These are phyloP conservation scores for Petunia secreta DNA, from an alignment of 257 asterid species.

Conservation along the genomic window DNA sequence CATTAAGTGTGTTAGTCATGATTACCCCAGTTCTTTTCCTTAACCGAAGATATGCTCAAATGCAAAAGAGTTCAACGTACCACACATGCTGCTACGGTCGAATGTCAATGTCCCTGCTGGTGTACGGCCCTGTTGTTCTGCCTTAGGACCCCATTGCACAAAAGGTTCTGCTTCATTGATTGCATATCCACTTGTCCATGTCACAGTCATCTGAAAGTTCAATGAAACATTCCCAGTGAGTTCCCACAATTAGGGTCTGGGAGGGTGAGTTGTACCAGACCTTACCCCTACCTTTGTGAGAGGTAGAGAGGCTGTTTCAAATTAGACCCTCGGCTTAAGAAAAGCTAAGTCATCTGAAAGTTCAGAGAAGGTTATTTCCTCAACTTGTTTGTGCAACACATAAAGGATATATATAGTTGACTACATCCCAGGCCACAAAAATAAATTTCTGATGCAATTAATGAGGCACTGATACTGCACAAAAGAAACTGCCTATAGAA, in stretches of 20 bases:
- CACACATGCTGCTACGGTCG: conserved; percentile 84
- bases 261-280: too few species aligned
- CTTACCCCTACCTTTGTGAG: too few species aligned
- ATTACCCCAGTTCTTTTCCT: conserved; percentile 4
- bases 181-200: conserved; percentile 95
- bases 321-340: too few species aligned
- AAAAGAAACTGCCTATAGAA: background rate
- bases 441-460: background rate
- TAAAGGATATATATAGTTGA: background rate
- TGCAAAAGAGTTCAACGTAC: conserved; percentile 44
- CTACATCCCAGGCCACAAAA: conserved; percentile 5
- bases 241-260: too few species aligned
- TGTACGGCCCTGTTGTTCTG: conserved; percentile 55
- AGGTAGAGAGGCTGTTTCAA: too few species aligned
- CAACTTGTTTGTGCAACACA: background rate
- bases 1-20: background rate
- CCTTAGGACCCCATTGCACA: conserved; percentile 83
- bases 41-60: background rate
- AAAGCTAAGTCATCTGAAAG: conserved; percentile 63
- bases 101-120: conserved; percentile 87
- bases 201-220: conserved; percentile 78
- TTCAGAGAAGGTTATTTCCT: conserved; percentile 18
- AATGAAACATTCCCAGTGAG: background rate
- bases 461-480: background rate
- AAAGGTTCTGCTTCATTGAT: conserved; percentile 67